A percentile compares a stretch with the other conserved stretches of the same genome.
These are phyloP conservation scores for Lentinula edodes DNA, from an alignment of 768 basidiomycete species.

Conservation along the genomic window DNA sequence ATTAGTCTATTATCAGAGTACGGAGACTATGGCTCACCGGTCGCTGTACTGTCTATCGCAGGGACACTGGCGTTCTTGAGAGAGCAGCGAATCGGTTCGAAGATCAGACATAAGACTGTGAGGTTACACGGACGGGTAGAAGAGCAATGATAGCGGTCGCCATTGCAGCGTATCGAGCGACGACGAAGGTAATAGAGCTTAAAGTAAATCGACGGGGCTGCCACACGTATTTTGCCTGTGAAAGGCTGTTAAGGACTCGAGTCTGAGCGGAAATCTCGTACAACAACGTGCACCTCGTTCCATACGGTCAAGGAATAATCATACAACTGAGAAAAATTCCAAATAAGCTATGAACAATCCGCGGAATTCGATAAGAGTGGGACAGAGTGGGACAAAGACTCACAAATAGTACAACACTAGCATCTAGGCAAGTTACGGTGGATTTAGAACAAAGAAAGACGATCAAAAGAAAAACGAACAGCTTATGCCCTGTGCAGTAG, in stretches of 20 bases:
- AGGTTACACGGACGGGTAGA: constrained; percentile 8
- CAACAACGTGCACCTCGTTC: constrained; percentile 8
- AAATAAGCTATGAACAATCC: neutral
- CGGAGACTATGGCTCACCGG: neutral
- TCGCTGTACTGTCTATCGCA: neutral
- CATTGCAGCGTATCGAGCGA: constrained; percentile 13
- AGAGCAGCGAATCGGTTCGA: neutral
- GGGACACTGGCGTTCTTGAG: neutral
- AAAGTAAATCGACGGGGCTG: constrained; percentile 9
- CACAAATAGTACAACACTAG: constrained; percentile 7
- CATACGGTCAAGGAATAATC: constrained; percentile 11
- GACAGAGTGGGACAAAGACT: neutral
- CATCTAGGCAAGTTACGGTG: neutral
- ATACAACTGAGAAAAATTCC: constrained; percentile 1
- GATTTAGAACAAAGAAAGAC: neutral
- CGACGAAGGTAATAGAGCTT: constrained; percentile 8
- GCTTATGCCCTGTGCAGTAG: neutral
- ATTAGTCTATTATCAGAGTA: neutral
- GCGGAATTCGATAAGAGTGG: neutral
- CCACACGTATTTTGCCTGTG: constrained; percentile 13
- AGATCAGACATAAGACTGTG: neutral
- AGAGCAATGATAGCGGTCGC: constrained; percentile 10
- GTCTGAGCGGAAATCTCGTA: too few relatives aligned
- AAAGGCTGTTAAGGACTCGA: neutral
- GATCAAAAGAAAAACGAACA: neutral